Evolutionary conservation across 2,329 filamentous ascomycete species (phyloP), one percentile per base, ranked within the genome.

Genomic region (Calonectria pseudoreteaudii): DNA sequence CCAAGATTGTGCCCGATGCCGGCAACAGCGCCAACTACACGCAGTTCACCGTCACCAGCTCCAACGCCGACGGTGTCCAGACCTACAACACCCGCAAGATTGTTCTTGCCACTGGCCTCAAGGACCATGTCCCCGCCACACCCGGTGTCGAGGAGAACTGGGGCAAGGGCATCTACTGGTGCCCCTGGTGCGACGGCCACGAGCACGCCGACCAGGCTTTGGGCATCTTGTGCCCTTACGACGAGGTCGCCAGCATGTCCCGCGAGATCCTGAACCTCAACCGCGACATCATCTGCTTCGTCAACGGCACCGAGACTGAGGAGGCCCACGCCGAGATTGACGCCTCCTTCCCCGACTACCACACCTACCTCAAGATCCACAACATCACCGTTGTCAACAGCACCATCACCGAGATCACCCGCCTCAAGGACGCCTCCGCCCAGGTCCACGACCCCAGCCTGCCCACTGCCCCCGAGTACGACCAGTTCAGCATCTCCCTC

Each of bases 171-270:
- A 88, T 92, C 66, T 92, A 84, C 83, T 92, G 91, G 90, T 93
- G 91, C 69, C 90, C 90, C 0, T 93, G 91, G 91, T 93, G 91
- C 75, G 91, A 93, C 78, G 91, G 91, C 16, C 86, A 89, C 75
- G 91, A 93, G 82, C 90, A 92, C 80, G 88, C 87, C 0, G 90
- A 92, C 78, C 90, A 92, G 74, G 72, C 86, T 0, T 85, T 93
- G 1, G 90, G 91, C 1, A 84, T 93, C 41, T 80, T 93, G 0
- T 87, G 85, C 1, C 75, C 83, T 1, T 80, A 92, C 0, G 77
- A 84, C 1, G 83, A 88, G 34, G 83, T 89, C 0, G 82, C 89
- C 0, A 82, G 83, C 4, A 81, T 86, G 8, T 86, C 90, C 0
- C 83, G 88, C 18, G 90, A 93, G 79, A 85, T 91, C 13, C 79